Evolutionary conservation across 305 asterid genomes (phyloP), one percentile per base, ranked within the genome.

Genomic region (Salvia sclarea): DNA sequence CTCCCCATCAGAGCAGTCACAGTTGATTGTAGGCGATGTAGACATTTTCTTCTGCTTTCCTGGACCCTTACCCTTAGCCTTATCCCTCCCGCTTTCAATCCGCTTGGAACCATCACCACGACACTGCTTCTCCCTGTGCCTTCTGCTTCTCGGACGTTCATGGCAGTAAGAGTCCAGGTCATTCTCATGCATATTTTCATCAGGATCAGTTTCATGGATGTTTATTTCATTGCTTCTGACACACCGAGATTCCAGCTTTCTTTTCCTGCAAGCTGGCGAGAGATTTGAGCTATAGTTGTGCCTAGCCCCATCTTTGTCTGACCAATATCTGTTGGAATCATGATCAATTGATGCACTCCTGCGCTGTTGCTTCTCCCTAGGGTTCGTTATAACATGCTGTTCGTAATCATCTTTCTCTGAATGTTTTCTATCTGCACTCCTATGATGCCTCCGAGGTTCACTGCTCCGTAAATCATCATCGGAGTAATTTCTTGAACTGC

Each of bases 401-500:
- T 76, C 72, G 43, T 76, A 76, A 43, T 70, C 68, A 41, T 73
- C 68, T 71, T 53, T 22, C 54, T 82, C 83, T 59, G 74, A 24
- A 50, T 60, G 67, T 69, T 71, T 82, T 71, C 75, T 78, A 52
- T 70, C 76, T 56, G 76, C 57, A 10, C 56, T 50, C 60, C 58
- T 68, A 14, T 48, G 81, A 69, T 68, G 80, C 43, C 71, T 56
- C 66, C 65, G 49, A 68, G 73, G 61, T 44, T 68, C 69, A 64
- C 78, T 71, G 11, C 79, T 79, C 66, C 68, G 79, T 75, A 16
- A 24, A 69, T 80, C 67, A 61, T 75, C 86, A 49, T 80, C 78
- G 2, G 77, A 48, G 57, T 80, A 69, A 41, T 69, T 75, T 69
- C 90, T 89, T 68, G 89, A 83, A 53, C 82, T 78, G 65, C 74